These are phyloP conservation scores for Nepenthes alata DNA, from an alignment of 179 eudicot species.

Conservation along the genomic window DNA sequence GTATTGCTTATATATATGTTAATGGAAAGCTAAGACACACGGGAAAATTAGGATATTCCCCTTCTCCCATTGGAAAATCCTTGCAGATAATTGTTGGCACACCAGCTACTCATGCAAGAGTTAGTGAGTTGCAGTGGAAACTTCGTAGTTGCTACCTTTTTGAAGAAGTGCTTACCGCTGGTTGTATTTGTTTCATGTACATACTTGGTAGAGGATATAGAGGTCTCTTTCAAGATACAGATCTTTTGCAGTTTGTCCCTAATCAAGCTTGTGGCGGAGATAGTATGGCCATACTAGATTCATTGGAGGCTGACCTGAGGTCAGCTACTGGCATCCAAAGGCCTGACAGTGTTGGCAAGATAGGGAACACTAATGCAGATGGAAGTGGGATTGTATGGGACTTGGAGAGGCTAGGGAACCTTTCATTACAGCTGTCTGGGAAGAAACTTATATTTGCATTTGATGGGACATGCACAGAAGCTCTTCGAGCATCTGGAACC, in stretches of 20 bases:
- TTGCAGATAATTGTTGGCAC: slow-evolving; percentile 94
- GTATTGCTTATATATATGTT: slow-evolving; percentile 85
- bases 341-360: slow-evolving; percentile 58
- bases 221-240: slow-evolving; percentile 95
- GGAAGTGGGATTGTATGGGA: slow-evolving; percentile 98
- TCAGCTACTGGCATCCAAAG: slow-evolving; percentile 51
- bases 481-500: slow-evolving; percentile 64
- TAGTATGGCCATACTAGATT: slow-evolving; percentile 91
- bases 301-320: slow-evolving; percentile 68
- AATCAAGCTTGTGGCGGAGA: slow-evolving; percentile 99
- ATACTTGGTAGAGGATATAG: slow-evolving; percentile 98
- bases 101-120: slow-evolving; percentile 61
- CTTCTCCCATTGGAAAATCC: slow-evolving; percentile 86
- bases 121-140: slow-evolving; percentile 79
- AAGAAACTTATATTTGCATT: slow-evolving; percentile 97
- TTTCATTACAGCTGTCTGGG: slow-evolving; percentile 79
- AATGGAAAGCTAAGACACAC: slow-evolving; percentile 92
- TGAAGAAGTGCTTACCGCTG: slow-evolving; percentile 90
- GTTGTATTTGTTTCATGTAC: slow-evolving; percentile 93
- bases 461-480: slow-evolving; percentile 86
- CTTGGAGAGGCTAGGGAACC: slow-evolving; percentile 77
- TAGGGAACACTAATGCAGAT: slow-evolving; percentile 55
- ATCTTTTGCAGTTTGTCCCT: slow-evolving; percentile 86
- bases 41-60: slow-evolving; percentile 95
- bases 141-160: slow-evolving; percentile 91